phyloP scores from a whole-genome alignment of 2,329 filamentous ascomycete species.

The Aspergillus sp. region DNA sequence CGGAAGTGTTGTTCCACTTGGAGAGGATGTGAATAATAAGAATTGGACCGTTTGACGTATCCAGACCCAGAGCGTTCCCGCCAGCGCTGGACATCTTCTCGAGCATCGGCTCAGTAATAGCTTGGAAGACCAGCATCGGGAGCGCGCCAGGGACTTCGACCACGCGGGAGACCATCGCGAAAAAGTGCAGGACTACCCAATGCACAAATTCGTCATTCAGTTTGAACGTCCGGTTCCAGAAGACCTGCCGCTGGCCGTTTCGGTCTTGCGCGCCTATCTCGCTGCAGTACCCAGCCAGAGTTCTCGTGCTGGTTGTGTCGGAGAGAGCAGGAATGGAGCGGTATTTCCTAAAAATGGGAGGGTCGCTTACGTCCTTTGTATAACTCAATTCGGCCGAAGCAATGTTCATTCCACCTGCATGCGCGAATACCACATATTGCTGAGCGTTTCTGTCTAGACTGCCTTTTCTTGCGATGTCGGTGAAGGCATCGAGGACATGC shows the following conservation, averaged over 20 bases:
- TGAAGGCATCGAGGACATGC: slow-evolving; percentile 37
- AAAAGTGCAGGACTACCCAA: slow-evolving; percentile 18
- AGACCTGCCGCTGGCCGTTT: slow-evolving; percentile 37
- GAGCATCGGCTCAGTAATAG: slow-evolving; percentile 36
- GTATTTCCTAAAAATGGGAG: slow-evolving; percentile 45
- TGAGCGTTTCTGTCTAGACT: slow-evolving; percentile 40
- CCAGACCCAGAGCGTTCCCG: slow-evolving; percentile 17
- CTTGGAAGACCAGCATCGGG: slow-evolving; percentile 35
- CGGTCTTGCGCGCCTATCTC: slow-evolving; percentile 41
- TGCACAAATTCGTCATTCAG: slow-evolving; percentile 35
- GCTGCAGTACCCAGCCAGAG: slow-evolving; percentile 38
- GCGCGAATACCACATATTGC: slow-evolving; percentile 39
- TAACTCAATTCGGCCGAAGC: slow-evolving; percentile 44
- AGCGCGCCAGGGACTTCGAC: slow-evolving; percentile 1
- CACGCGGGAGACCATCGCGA: slow-evolving; percentile 4
- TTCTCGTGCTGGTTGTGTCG: slow-evolving; percentile 36
- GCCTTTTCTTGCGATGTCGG: slow-evolving; percentile 29
- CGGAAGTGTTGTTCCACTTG: slow-evolving; percentile 36
- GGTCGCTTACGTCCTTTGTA: slow-evolving; percentile 39
- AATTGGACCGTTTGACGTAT: slow-evolving; percentile 1
- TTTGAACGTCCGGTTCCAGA: slow-evolving; percentile 39
- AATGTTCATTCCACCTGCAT: slow-evolving; percentile 31
- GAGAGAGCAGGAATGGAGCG: slow-evolving; percentile 35
- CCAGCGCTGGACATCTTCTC: slow-evolving; percentile 33
- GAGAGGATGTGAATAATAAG: slow-evolving; percentile 34